Base-by-base conservation (phyloP, 371 early-diverging fungal genomes). In the Furculomyces boomerangus region DNA sequence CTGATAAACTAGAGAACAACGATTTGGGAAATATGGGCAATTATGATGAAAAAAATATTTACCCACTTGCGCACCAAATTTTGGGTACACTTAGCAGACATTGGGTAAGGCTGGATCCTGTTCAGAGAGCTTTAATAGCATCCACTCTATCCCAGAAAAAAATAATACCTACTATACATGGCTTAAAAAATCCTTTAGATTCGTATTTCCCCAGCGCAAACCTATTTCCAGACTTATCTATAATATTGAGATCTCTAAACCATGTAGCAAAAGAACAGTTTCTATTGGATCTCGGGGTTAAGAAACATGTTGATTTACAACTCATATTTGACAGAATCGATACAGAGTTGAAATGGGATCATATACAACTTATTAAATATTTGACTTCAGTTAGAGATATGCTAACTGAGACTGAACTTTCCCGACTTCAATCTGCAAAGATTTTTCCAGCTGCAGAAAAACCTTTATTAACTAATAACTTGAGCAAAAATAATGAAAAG, bases 271-370 rank as follows among this genome's bases (percentile, higher is more conserved):
- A 68, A 20, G 85, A 89, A 5, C 47, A 59, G 27, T 70, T 90
- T 18, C 61, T 90, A 30, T 61, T 67, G 27, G 63, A 70, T 0
- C 63, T 93, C n/a, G 90, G 90, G 16, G 84, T 91, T 7, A 74
- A 90, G n/a, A 86, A 77, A 73, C 83, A 87, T 59, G 87, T 90
- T 0, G 88, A 91, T 18, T 61, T 91, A 29, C 90, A 88, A 62
- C 57, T 87, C 54, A 76, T 93, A 7, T 88, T 93, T 72, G 82
- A 84, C 59, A 73, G 90, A 28, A 65, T 92, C 31, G 75, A 80
- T 35, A 76, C 77, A 10, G 81, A 80, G 10, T 77, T 90, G 24
- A 81, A 81, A 43, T 93, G 91, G 91, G 86, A 89, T 44, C 86
- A 88, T 53, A 68, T 81, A 26, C 85, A 88, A 54, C 71, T 93